Percentiles rank a stretch among this genome's conserved stretches.
phyloP scores from a whole-genome alignment of 2,329 filamentous ascomycete species.

The Cryphonectria nitschkei region DNA sequence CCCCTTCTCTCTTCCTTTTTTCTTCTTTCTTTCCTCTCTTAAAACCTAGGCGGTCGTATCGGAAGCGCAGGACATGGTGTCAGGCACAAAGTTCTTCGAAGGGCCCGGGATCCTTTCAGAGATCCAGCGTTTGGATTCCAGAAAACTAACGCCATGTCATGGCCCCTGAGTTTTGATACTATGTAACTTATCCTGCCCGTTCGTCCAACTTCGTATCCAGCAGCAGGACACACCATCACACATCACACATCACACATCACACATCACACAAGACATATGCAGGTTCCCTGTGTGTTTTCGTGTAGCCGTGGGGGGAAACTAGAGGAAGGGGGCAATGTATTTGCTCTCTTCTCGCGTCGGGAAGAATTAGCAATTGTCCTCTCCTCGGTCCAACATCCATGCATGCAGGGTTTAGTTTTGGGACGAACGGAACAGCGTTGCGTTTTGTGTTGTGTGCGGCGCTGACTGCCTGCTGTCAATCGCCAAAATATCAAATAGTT shows the following conservation, averaged over 20 bases:
- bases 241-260: conserved; percentile 1
- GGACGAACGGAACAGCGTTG: neutral
- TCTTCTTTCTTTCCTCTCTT: neutral
- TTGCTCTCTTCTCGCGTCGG: neutral
- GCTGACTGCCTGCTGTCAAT: neutral
- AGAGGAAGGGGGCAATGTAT: neutral
- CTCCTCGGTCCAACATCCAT: neutral
- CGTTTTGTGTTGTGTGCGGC: neutral
- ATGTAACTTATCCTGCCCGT: neutral
- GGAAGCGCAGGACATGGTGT: neutral
- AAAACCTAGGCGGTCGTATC: neutral
- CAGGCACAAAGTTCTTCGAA: neutral
- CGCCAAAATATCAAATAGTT: neutral
- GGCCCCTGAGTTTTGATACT: neutral
- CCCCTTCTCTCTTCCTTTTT: no score
- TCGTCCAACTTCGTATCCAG: conserved; percentile 15
- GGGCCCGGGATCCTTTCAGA: no score
- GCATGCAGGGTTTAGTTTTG: conserved; percentile 1
- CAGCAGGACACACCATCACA: conserved; percentile 6
- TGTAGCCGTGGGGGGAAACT: neutral
- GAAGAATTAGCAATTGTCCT: neutral
- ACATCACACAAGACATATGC: conserved; percentile 12
- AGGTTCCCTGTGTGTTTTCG: neutral
- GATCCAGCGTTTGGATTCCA: no score
- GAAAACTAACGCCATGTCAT: neutral